These are phyloP conservation scores for Ceratocystis colombiana DNA, from an alignment of 2,329 filamentous ascomycete species.

Conservation along the genomic window DNA sequence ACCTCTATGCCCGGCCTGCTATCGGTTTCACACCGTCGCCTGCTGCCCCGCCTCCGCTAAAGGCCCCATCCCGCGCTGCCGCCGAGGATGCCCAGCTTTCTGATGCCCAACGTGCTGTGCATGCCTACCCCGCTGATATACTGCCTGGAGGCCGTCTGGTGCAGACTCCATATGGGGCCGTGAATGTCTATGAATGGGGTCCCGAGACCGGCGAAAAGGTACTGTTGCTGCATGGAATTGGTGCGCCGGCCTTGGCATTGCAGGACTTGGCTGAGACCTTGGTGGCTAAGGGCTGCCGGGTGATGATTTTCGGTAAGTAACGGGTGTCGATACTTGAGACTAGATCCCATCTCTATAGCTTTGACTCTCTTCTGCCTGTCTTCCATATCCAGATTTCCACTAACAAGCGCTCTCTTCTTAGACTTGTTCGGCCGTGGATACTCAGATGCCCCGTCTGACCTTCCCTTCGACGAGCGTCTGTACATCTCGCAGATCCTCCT, in stretches of 20 bases:
- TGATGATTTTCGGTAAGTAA: slow-evolving; percentile 63
- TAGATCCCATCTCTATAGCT: not conserved
- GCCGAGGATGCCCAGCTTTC: slow-evolving; percentile 13
- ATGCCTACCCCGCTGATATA: slow-evolving; percentile 58
- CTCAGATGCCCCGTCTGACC: slow-evolving; percentile 53
- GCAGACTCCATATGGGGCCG: slow-evolving; percentile 56
- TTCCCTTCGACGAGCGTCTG: slow-evolving; percentile 53
- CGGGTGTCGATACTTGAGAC: not conserved
- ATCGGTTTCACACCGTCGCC: slow-evolving; percentile 26
- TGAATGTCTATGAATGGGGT: slow-evolving; percentile 73
- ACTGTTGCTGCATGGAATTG: slow-evolving; percentile 70
- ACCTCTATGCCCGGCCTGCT: slow-evolving; percentile 31
- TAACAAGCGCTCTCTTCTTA: slow-evolving; percentile 28
- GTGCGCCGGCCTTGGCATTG: slow-evolving; percentile 62
- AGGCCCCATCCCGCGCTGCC: slow-evolving; percentile 18
- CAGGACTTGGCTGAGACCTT: slow-evolving; percentile 56
- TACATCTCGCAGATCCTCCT: slow-evolving; percentile 57
- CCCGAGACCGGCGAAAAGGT: slow-evolving; percentile 60
- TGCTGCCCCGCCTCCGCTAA: slow-evolving; percentile 16
- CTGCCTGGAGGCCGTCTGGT: slow-evolving; percentile 62
- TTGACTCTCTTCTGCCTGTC: too few relatives aligned
- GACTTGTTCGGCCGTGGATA: slow-evolving; percentile 71
- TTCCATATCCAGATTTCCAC: not conserved
- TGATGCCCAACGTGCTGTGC: slow-evolving; percentile 31
- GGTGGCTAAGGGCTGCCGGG: slow-evolving; percentile 56